Evolutionary conservation across 2,329 filamentous ascomycete genomes (phyloP).

Genomic region (Emergomyces pasteurianus): DNA sequence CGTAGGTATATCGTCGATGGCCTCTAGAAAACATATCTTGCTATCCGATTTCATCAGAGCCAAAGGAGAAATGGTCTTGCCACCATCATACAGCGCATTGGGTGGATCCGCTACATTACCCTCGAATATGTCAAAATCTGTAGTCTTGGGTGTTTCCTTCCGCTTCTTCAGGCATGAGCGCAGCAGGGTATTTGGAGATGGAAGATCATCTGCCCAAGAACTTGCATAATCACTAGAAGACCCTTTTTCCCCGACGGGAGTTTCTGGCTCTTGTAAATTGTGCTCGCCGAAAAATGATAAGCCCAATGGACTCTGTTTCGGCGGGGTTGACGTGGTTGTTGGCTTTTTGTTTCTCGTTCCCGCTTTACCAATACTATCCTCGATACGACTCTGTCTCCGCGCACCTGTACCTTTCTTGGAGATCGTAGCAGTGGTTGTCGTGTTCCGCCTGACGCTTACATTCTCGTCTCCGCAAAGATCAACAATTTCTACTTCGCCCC

Average conservation of each 20-base stretch:
- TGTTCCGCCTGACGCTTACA: neutral
- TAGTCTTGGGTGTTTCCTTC: neutral
- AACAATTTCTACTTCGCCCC: constrained; percentile 8
- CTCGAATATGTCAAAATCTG: neutral
- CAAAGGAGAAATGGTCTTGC: neutral
- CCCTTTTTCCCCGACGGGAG: constrained; percentile 5
- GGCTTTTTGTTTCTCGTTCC: neutral
- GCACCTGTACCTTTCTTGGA: neutral
- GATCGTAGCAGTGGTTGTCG: neutral
- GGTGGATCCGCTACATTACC: neutral
- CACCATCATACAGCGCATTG: neutral
- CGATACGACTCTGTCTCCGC: neutral
- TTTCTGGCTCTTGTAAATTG: neutral
- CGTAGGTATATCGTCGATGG: neutral
- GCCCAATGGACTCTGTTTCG: neutral
- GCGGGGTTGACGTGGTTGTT: neutral
- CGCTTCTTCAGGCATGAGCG: neutral
- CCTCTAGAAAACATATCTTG: neutral
- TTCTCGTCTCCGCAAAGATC: constrained; percentile 4
- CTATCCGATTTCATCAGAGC: neutral
- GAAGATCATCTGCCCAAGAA: constrained; percentile 25
- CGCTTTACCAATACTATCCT: neutral
- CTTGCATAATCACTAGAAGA: constrained; percentile 24
- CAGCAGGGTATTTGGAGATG: constrained; percentile 24
- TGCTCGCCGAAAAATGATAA: constrained; percentile 12